Evolutionary conservation across 805 yeast species (phyloP).

Genomic region (Ogataea minuta): DNA sequence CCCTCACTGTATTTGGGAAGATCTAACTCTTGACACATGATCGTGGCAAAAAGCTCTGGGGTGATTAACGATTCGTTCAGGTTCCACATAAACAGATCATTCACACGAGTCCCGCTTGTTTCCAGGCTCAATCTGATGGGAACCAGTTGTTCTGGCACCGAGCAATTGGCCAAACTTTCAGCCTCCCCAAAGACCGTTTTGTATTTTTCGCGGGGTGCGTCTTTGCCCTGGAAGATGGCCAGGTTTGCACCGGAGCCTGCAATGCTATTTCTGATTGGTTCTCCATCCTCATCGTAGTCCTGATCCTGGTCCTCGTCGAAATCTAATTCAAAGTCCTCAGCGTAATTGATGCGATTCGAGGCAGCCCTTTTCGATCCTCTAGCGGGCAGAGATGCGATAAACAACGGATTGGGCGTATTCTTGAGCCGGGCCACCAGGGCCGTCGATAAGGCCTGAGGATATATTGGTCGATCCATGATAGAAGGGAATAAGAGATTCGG

Average conservation of each 20-base stretch:
- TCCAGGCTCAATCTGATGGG: constrained; percentile 68
- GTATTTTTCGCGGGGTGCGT: constrained; percentile 41
- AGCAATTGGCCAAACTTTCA: constrained; percentile 35
- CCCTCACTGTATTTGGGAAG: constrained; percentile 63
- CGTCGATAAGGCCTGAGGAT: constrained; percentile 80
- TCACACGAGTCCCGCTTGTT: constrained; percentile 49
- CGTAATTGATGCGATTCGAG: constrained; percentile 66
- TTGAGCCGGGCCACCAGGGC: constrained; percentile 71
- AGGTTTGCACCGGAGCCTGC: constrained; percentile 21
- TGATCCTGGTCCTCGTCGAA: constrained; percentile 29
- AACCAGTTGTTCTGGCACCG: constrained; percentile 46
- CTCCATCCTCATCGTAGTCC: constrained; percentile 49
- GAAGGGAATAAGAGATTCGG: neutral
- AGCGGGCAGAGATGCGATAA: constrained; percentile 70
- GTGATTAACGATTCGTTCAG: constrained; percentile 60
- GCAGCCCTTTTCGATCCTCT: constrained; percentile 74
- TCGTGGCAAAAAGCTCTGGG: constrained; percentile 71
- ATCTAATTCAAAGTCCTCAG: constrained; percentile 70
- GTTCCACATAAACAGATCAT: constrained; percentile 76
- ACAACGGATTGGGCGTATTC: constrained; percentile 69
- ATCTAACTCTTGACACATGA: constrained; percentile 81
- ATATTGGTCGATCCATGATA: constrained; percentile 29
- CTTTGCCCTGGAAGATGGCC: constrained; percentile 37
- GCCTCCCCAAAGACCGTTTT: constrained; percentile 32
- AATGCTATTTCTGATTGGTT: constrained; percentile 43